These are phyloP conservation scores for Phytophthora colocasiae DNA, from an alignment of 352 stramenopile species.

Conservation along the genomic window DNA sequence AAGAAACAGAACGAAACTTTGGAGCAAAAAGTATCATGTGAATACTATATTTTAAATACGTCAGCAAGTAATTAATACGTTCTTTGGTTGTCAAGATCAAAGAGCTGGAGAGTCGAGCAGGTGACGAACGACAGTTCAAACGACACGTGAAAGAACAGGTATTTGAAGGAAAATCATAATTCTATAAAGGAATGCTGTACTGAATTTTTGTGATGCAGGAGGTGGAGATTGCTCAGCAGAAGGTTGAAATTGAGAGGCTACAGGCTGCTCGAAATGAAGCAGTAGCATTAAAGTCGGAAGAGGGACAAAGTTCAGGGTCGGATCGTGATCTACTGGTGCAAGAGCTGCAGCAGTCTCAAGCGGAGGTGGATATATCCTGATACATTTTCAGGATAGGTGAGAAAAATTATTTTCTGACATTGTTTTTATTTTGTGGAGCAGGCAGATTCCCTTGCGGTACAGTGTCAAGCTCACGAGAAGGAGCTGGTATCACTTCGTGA, in stretches of 20 bases:
- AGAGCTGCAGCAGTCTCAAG: constrained; percentile 61
- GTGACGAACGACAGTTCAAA: constrained; percentile 18
- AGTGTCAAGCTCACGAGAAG: constrained; percentile 46
- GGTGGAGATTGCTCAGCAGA: constrained; percentile 32
- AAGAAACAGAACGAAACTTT: constrained; percentile 80
- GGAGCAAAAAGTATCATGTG: constrained; percentile 44
- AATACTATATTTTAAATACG: too few relatives aligned
- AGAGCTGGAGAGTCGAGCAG: constrained; percentile 14
- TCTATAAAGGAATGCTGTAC: background rate
- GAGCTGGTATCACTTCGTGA: constrained; percentile 41
- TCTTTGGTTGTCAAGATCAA: constrained; percentile 21
- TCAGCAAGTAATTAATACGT: constrained; percentile 20
- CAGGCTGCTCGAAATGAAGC: constrained; percentile 17
- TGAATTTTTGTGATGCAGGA: constrained; percentile 16
- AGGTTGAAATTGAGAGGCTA: constrained; percentile 26
- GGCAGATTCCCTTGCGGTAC: constrained; percentile 50
- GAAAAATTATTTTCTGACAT: background rate
- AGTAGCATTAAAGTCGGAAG: constrained; percentile 8
- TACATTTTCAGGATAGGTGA: background rate
- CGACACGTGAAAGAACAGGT: constrained; percentile 32
- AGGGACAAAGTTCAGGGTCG: constrained; percentile 9
- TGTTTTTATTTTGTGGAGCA: constrained; percentile 23
- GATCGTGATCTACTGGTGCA: constrained; percentile 39
- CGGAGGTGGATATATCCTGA: constrained; percentile 40
- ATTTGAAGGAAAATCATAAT: background rate